Evolutionary conservation across 2,329 filamentous ascomycete species (phyloP).

Genomic region (Fusarium nanum): DNA sequence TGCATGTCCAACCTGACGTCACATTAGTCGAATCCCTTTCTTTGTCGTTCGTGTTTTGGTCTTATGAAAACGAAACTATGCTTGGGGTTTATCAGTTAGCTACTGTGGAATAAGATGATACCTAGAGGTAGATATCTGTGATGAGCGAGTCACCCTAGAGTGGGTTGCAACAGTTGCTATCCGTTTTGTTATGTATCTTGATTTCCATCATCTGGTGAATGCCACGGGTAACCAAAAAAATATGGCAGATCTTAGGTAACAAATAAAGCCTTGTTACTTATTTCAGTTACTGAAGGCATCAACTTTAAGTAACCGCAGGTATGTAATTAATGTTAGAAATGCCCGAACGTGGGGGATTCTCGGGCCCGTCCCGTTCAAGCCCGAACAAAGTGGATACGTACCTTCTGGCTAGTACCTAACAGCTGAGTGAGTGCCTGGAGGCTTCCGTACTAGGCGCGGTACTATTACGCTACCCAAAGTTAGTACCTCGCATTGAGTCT

Average conservation of each 20-base stretch:
- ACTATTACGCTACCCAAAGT: neutral
- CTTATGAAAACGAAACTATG: neutral
- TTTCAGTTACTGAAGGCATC: neutral
- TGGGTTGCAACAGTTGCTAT: neutral
- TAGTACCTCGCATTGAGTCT: neutral
- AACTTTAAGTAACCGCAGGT: neutral
- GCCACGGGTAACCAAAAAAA: neutral
- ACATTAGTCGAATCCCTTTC: neutral
- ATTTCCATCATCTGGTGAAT: neutral
- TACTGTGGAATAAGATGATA: neutral
- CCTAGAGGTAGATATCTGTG: neutral
- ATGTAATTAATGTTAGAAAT: neutral
- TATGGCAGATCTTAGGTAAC: neutral
- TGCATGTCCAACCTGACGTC: neutral
- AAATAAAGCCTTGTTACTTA: neutral
- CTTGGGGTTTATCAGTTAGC: neutral
- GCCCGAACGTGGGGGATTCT: slow-evolving; percentile 13
- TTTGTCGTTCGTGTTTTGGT: neutral
- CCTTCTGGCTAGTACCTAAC: neutral
- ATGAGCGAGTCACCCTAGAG: neutral
- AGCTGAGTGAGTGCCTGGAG: neutral
- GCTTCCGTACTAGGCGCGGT: neutral
- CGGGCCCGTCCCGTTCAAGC: slow-evolving; percentile 1
- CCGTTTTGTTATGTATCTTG: neutral
- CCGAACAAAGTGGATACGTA: slow-evolving; percentile 16